Conservation (phyloP, 2,329 filamentous ascomycete species). For the Scleromitrula shiraiana region DNA sequence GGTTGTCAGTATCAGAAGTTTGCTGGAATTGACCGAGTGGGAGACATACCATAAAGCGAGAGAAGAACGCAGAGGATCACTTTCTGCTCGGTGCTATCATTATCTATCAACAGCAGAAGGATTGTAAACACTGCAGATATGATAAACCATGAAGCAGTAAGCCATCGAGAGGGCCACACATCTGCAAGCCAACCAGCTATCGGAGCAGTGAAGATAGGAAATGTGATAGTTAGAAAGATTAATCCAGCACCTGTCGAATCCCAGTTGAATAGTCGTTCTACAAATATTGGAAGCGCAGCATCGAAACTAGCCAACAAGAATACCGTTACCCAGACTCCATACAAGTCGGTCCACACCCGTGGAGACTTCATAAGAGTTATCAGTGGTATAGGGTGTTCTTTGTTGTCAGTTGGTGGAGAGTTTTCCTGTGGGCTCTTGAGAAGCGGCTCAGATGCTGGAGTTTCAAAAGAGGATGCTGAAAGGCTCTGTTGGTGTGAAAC, state of each 20-base stretch:
- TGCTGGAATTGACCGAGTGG: not conserved
- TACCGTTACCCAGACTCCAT: constrained; percentile 37
- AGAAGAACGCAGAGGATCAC: constrained; percentile 58
- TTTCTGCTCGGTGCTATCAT: constrained; percentile 50
- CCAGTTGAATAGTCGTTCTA: constrained; percentile 45
- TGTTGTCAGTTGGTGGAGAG: constrained; percentile 6
- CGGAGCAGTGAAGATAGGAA: constrained; percentile 52
- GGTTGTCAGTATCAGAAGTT: not conserved
- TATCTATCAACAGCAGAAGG: constrained; percentile 53
- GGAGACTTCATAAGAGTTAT: constrained; percentile 33
- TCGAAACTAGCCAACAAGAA: constrained; percentile 46
- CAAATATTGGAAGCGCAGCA: constrained; percentile 46
- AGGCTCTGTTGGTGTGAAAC: not conserved
- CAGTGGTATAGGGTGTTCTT: constrained; percentile 18
- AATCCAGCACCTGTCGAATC: constrained; percentile 45
- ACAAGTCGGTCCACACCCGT: constrained; percentile 32
- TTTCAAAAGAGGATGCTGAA: not conserved
- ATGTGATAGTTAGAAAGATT: constrained; percentile 48
- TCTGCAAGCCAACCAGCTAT: constrained; percentile 42
- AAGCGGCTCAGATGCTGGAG: not conserved
- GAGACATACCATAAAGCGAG: constrained; percentile 41
- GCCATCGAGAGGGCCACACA: constrained; percentile 51
- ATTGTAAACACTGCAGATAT: constrained; percentile 48
- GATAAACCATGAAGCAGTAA: constrained; percentile 50
- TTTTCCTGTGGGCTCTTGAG: constrained; percentile 11